phyloP scores from a whole-genome alignment of 2,329 filamentous ascomycete species.

The Fusarium subtropicale region DNA sequence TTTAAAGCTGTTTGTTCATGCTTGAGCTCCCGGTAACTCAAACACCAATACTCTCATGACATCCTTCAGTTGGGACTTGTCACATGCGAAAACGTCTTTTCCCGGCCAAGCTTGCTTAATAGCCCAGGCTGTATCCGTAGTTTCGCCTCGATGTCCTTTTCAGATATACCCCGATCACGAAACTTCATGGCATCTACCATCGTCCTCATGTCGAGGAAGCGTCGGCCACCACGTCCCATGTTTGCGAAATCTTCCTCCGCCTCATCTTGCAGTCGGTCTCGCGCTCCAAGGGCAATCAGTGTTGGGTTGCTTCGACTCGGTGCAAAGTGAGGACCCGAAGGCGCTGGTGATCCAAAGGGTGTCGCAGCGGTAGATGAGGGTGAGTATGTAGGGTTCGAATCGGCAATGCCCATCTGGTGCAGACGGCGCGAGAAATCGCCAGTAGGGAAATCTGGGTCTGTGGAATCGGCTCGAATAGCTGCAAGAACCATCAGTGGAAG shows the following conservation, averaged over 20 bases:
- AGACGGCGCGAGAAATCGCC: constrained; percentile 64
- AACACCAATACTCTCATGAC: background rate
- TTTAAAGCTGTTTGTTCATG: background rate
- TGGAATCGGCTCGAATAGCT: constrained; percentile 57
- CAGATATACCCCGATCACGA: constrained; percentile 54
- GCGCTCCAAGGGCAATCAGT: constrained; percentile 62
- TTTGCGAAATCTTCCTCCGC: constrained; percentile 60
- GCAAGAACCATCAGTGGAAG: constrained; percentile 20
- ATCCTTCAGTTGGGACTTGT: constrained; percentile 40
- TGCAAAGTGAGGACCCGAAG: constrained; percentile 47
- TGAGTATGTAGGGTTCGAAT: constrained; percentile 66
- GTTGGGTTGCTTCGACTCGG: constrained; percentile 57
- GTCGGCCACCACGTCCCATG: constrained; percentile 53
- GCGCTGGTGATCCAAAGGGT: constrained; percentile 34
- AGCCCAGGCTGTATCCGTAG: constrained; percentile 60
- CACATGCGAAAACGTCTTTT: constrained; percentile 55
- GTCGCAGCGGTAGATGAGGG: constrained; percentile 60
- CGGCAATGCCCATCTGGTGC: constrained; percentile 65
- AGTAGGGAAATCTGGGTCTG: constrained; percentile 56
- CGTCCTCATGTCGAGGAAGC: constrained; percentile 62
- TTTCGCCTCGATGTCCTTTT: constrained; percentile 59
- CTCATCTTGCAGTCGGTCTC: constrained; percentile 57
- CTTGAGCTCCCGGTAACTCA: constrained; percentile 2
- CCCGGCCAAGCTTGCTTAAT: constrained; percentile 58
- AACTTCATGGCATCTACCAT: constrained; percentile 61